Conservation (phyloP, 2,329 filamentous ascomycete species). For the Pyricularia sp. region DNA sequence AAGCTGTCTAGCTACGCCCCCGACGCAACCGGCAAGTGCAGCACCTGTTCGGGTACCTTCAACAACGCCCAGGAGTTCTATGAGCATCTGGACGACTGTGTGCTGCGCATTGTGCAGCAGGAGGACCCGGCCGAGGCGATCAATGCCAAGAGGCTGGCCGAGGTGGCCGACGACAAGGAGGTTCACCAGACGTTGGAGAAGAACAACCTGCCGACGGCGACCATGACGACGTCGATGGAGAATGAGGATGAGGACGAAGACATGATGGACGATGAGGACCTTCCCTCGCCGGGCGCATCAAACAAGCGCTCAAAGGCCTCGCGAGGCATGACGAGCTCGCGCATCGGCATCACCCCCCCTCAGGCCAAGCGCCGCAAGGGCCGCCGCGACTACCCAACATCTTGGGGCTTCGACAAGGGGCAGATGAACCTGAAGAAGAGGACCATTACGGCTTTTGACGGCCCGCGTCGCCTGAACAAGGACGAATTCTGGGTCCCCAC, state of each 20-base stretch:
- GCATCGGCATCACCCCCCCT: slow-evolving; percentile 47
- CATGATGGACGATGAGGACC: slow-evolving; percentile 45
- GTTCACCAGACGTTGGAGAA: slow-evolving; percentile 51
- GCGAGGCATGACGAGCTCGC: slow-evolving; percentile 64
- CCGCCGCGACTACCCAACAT: slow-evolving; percentile 82
- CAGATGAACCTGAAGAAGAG: slow-evolving; percentile 99
- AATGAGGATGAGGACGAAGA: slow-evolving; percentile 32
- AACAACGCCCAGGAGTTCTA: slow-evolving; percentile 95
- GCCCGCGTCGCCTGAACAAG: slow-evolving; percentile 76
- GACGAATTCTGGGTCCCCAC: slow-evolving; percentile 98
- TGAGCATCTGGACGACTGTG: slow-evolving; percentile 79
- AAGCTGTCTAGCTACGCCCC: slow-evolving; percentile 61
- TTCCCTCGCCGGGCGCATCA: slow-evolving; percentile 35
- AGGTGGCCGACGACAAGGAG: slow-evolving; percentile 50
- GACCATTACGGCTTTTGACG: slow-evolving; percentile 85
- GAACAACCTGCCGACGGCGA: slow-evolving; percentile 47
- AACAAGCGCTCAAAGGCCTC: slow-evolving; percentile 53
- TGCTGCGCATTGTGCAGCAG: slow-evolving; percentile 58
- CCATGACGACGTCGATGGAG: slow-evolving; percentile 19
- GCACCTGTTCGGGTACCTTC: slow-evolving; percentile 84
- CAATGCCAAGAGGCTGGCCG: slow-evolving; percentile 52
- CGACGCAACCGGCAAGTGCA: slow-evolving; percentile 86
- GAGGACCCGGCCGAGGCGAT: slow-evolving; percentile 57
- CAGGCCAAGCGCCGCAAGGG: slow-evolving; percentile 62
- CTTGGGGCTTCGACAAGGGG: slow-evolving; percentile 82